These are phyloP conservation scores for Colletotrichum incanum DNA, from an alignment of 2,329 filamentous ascomycete genomes.

Conservation along the genomic window DNA sequence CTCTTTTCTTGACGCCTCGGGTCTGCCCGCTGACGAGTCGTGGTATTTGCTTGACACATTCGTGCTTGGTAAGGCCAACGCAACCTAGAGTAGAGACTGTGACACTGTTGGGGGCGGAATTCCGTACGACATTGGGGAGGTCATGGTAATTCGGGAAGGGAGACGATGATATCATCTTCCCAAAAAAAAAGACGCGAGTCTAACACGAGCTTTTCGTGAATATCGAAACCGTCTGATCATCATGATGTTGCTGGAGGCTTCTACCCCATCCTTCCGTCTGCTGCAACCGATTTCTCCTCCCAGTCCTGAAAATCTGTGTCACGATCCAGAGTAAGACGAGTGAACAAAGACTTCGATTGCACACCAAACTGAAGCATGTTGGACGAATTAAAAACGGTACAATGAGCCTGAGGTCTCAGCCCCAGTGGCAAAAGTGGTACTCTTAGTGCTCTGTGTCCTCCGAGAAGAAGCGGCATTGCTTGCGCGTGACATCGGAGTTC, in stretches of 20 bases:
- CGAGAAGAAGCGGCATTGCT: not conserved
- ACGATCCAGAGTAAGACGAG: not conserved
- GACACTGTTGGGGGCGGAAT: conserved; percentile 9
- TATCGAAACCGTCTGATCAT: not conserved
- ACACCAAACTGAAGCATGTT: not conserved
- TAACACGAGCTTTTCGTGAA: too few relatives aligned
- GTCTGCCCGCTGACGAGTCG: not conserved
- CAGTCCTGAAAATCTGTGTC: not conserved
- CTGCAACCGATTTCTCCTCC: not conserved
- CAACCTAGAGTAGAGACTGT: conserved; percentile 4
- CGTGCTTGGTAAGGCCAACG: not conserved
- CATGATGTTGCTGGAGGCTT: not conserved
- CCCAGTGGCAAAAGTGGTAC: too few relatives aligned
- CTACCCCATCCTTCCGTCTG: not conserved
- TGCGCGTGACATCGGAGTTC: not conserved
- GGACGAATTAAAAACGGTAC: not conserved
- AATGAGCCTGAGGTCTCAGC: not conserved
- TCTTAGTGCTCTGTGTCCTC: not conserved
- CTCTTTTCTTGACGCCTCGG: not conserved
- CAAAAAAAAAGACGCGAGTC: not conserved
- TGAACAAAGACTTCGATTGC: not conserved
- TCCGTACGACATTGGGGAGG: conserved; percentile 2
- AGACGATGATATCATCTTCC: not conserved
- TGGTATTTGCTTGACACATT: not conserved
- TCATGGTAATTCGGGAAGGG: conserved; percentile 1